Conservation (phyloP, 2,329 filamentous ascomycete species). For the Dryadomyces sulphureus region DNA sequence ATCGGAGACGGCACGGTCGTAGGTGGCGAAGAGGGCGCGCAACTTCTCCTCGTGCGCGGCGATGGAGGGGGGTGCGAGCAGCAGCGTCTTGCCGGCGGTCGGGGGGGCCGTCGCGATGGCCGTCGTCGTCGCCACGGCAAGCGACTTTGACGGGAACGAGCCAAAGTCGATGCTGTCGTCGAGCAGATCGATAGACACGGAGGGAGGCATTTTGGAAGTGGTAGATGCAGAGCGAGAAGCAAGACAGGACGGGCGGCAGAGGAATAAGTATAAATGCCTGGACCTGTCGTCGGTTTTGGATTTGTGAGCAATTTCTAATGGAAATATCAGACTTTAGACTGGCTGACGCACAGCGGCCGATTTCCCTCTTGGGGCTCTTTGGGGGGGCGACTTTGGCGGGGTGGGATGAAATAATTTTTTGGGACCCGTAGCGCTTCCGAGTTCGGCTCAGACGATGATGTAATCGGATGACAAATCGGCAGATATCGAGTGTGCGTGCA, state of each 20-base stretch:
- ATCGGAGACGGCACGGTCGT: constrained; percentile 66
- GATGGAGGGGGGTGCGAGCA: constrained; percentile 75
- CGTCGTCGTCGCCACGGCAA: not conserved
- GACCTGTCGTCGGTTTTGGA: constrained; percentile 7
- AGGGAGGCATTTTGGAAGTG: constrained; percentile 8
- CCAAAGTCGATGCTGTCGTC: constrained; percentile 11
- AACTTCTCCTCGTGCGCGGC: constrained; percentile 72
- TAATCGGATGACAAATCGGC: not conserved
- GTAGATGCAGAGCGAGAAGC: not conserved
- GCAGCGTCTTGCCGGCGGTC: constrained; percentile 8
- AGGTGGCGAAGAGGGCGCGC: constrained; percentile 51
- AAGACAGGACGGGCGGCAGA: not conserved
- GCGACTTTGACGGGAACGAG: not conserved
- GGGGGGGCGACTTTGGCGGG: constrained; percentile 4
- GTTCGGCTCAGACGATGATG: constrained; percentile 3
- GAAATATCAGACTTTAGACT: constrained; percentile 1
- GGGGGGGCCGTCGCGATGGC: not conserved
- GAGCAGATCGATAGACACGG: constrained; percentile 9
- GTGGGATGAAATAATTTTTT: constrained; percentile 2
- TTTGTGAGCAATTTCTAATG: constrained; percentile 11
- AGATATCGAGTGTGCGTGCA: no score
- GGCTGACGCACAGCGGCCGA: constrained; percentile 5
- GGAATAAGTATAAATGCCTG: not conserved
- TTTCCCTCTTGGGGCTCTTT: not conserved
- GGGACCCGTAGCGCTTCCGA: constrained; percentile 3